These are phyloP conservation scores for Rhamnella rubrinervis DNA, from an alignment of 331 rosid species.

Conservation along the genomic window DNA sequence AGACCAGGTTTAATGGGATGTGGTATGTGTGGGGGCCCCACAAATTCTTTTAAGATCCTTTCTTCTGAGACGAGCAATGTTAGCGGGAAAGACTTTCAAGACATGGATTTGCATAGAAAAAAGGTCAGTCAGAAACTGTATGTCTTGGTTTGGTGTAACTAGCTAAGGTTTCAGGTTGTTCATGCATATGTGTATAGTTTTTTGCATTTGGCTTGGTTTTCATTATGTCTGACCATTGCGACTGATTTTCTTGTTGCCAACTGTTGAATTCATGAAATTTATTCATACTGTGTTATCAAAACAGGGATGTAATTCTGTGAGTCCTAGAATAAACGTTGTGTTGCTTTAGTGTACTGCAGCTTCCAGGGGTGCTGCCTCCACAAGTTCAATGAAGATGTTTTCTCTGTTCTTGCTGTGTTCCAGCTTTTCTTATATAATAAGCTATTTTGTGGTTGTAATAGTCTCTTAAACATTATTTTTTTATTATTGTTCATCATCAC, in stretches of 20 bases:
- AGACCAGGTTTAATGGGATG: constrained; percentile 38
- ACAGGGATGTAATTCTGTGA: neutral
- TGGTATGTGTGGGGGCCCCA: constrained; percentile 56
- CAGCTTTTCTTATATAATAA: neutral
- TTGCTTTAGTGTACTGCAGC: neutral
- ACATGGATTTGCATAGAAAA: constrained; percentile 32
- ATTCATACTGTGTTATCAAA: neutral
- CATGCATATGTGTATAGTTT: neutral
- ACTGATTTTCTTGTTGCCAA: neutral
- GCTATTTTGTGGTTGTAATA: no score
- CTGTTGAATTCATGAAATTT: neutral
- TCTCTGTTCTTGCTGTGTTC: neutral
- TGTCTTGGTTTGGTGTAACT: constrained; percentile 18
- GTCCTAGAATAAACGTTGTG: neutral
- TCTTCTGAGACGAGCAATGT: constrained; percentile 44
- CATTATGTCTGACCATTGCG: neutral
- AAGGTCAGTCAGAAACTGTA: constrained; percentile 71
- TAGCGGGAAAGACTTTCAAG: constrained; percentile 36
- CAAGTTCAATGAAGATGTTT: no score
- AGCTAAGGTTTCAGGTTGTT: constrained; percentile 1
- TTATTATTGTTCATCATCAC: no score
- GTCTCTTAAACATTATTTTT: no score
- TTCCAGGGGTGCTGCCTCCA: no score
- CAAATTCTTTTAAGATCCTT: constrained; percentile 68
- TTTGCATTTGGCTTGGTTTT: neutral